phyloP scores from a whole-genome alignment of 495 filamentous ascomycete species.

The Podospora anserina region DNA sequence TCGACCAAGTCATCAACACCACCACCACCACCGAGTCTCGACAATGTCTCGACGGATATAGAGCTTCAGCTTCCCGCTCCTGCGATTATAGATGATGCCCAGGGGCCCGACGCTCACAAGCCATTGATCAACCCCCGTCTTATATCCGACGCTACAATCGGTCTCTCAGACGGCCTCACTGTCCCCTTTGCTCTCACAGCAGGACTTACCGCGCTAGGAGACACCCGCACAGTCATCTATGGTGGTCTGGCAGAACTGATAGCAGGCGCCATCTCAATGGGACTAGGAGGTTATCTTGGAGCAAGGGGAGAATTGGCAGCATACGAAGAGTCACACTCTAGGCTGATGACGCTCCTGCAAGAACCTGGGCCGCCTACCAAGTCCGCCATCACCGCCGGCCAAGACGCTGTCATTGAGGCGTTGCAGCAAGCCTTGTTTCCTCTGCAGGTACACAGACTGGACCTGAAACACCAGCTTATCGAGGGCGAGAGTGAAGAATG shows the following conservation, averaged over 20 bases:
- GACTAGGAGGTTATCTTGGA: slow-evolving; percentile 58
- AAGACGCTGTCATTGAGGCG: not conserved
- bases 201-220: slow-evolving; percentile 52
- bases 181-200: slow-evolving; percentile 60
- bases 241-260: slow-evolving; percentile 63
- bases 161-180: slow-evolving; percentile 56
- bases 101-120: not conserved
- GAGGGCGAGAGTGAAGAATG: not conserved
- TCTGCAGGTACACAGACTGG: not conserved
- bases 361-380: not conserved
- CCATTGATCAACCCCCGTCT: slow-evolving; percentile 19
- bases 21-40: not conserved
- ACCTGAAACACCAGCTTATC: not conserved
- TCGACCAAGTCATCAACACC: not conserved
- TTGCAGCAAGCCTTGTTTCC: not conserved
- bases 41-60: not conserved
- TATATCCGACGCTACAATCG: slow-evolving; percentile 50
- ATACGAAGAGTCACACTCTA: not conserved
- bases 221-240: slow-evolving; percentile 56
- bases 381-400: not conserved
- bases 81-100: not conserved
- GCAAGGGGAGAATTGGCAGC: slow-evolving; percentile 34
- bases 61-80: not conserved
- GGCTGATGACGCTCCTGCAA: not conserved
- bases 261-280: slow-evolving; percentile 63